Conservation (phyloP, 805 yeast genomes). For the Grigorovia jiainica region DNA sequence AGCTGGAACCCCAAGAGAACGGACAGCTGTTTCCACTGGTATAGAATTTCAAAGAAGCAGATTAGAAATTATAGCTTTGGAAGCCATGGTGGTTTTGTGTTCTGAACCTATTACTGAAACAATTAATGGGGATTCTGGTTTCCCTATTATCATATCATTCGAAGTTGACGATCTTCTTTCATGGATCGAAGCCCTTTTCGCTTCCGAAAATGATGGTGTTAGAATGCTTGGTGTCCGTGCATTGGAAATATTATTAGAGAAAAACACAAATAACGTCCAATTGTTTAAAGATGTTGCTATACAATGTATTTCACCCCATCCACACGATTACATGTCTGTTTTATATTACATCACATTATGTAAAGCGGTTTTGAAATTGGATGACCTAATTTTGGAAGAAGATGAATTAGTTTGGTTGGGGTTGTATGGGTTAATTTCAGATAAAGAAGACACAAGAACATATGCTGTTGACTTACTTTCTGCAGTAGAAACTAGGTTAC, state of each 20-base stretch:
- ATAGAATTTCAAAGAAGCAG: slow-evolving; percentile 71
- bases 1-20: slow-evolving; percentile 30
- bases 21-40: slow-evolving; percentile 53
- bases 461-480: slow-evolving; percentile 66
- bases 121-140: slow-evolving; percentile 12
- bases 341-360: slow-evolving; percentile 66
- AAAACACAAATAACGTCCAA: slow-evolving; percentile 47
- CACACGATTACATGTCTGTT: slow-evolving; percentile 43
- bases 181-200: slow-evolving; percentile 75
- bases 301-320: slow-evolving; percentile 59
- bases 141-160: slow-evolving; percentile 49
- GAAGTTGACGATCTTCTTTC: slow-evolving; percentile 56
- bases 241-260: slow-evolving; percentile 51
- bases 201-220: slow-evolving; percentile 46
- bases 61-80: slow-evolving; percentile 60
- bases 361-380: slow-evolving; percentile 46
- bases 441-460: slow-evolving; percentile 53
- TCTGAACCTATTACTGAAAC: slow-evolving; percentile 59
- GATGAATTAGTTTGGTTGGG: slow-evolving; percentile 68
- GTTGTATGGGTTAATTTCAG: slow-evolving; percentile 69
- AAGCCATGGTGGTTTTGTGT: slow-evolving; percentile 77
- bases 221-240: slow-evolving; percentile 63
- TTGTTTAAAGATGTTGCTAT: slow-evolving; percentile 49
- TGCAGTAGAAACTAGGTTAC: slow-evolving; percentile 51
- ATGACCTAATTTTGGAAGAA: slow-evolving; percentile 41